These are phyloP conservation scores for Aspergillus latus DNA, from an alignment of 2,329 filamentous ascomycete genomes.

Conservation along the genomic window DNA sequence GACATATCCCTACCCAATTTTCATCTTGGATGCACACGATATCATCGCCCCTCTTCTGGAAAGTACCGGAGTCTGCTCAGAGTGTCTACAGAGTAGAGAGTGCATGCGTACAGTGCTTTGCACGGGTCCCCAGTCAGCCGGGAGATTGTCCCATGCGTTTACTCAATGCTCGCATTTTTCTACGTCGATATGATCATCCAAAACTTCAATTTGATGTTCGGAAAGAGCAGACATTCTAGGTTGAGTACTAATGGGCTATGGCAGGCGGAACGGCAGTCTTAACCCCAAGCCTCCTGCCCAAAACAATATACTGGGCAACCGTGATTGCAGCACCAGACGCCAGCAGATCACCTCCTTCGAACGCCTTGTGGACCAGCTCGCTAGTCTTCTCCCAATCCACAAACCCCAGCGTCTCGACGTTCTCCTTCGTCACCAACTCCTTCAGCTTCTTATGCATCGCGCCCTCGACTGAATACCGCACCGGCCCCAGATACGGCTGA, in stretches of 20 bases:
- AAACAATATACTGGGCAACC: constrained; percentile 46
- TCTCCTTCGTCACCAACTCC: constrained; percentile 36
- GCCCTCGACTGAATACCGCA: constrained; percentile 43
- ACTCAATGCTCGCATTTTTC: neutral
- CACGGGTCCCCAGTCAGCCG: no score
- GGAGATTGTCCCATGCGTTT: neutral
- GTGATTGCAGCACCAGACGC: constrained; percentile 35
- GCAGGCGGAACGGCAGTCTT: constrained; percentile 19
- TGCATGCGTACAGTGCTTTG: neutral
- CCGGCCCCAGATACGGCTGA: constrained; percentile 51
- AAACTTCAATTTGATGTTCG: neutral
- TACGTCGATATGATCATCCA: neutral
- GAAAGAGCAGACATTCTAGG: neutral
- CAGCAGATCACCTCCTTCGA: neutral
- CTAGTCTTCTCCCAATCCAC: constrained; percentile 35
- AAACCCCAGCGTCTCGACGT: constrained; percentile 43
- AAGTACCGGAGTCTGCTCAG: no score
- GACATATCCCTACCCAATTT: no score
- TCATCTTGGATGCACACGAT: no score
- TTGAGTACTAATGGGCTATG: no score
- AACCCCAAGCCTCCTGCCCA: constrained; percentile 46
- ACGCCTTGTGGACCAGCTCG: constrained; percentile 31
- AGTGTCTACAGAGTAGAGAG: no score
- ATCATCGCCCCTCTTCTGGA: no score
- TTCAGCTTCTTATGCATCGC: constrained; percentile 40